Conservation (phyloP, 495 filamentous ascomycete genomes). For the Filosporella fistucella region DNA sequence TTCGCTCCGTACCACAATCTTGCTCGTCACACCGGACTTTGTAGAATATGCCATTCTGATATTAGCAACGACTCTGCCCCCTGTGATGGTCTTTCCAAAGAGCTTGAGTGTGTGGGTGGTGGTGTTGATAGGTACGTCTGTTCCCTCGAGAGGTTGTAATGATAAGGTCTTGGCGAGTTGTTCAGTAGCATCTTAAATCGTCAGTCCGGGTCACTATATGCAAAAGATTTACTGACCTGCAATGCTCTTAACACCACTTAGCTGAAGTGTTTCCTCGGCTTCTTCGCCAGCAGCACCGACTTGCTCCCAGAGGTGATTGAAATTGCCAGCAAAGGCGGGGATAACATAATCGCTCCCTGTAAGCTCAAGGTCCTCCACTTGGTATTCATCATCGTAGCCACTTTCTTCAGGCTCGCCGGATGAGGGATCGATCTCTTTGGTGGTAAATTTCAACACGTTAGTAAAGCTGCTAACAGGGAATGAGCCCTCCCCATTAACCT, state of each 20-base stretch:
- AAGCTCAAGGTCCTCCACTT: constrained; percentile 91
- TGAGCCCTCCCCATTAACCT: constrained; percentile 62
- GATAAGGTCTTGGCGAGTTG: constrained; percentile 81
- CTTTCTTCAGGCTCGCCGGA: constrained; percentile 86
- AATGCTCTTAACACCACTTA: constrained; percentile 87
- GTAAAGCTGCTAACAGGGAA: constrained; percentile 78
- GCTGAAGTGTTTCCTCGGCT: constrained; percentile 84
- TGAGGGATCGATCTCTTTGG: constrained; percentile 95
- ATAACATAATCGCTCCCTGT: constrained; percentile 89
- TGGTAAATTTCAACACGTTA: constrained; percentile 93
- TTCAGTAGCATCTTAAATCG: constrained; percentile 81
- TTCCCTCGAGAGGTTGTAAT: constrained; percentile 90
- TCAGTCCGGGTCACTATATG: constrained; percentile 6
- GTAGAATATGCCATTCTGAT: constrained; percentile 91
- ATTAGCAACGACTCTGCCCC: constrained; percentile 81
- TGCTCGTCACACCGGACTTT: constrained; percentile 90
- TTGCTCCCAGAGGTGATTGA: constrained; percentile 96
- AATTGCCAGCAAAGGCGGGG: constrained; percentile 89
- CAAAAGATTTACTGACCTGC: constrained; percentile 57
- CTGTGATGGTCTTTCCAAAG: constrained; percentile 90
- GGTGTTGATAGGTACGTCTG: constrained; percentile 78
- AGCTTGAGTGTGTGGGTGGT: constrained; percentile 94
- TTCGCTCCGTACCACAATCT: constrained; percentile 85
- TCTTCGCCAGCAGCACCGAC: constrained; percentile 84
- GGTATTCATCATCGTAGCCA: constrained; percentile 96